Percentiles rank a stretch among this genome's conserved stretches.
Conservation (phyloP, 2,329 filamentous ascomycete species). For the Trichoderma semiorbis region DNA sequence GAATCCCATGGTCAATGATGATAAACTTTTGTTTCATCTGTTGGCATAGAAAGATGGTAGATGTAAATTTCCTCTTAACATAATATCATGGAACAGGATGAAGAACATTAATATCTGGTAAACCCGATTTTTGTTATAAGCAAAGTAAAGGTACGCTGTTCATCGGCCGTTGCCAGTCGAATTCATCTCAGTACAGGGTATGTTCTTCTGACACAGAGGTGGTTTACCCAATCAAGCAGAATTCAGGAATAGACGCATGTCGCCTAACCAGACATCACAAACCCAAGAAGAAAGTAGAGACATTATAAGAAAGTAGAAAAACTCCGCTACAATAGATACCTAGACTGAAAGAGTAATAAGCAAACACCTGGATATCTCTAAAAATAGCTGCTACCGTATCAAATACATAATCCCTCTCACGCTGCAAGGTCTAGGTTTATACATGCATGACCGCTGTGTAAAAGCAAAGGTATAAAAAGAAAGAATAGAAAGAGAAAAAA, state of each 20-base stretch:
- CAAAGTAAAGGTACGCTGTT: too few relatives aligned
- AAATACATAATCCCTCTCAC: constrained; percentile 9
- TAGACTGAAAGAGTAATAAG: not conserved
- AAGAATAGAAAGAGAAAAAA: not conserved
- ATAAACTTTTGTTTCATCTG: too few relatives aligned
- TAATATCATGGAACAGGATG: too few relatives aligned
- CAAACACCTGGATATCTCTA: constrained; percentile 14
- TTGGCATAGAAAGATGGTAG: too few relatives aligned
- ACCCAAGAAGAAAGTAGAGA: not conserved
- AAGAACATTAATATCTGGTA: too few relatives aligned
- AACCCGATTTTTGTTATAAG: too few relatives aligned
- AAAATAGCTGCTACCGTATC: constrained; percentile 3
- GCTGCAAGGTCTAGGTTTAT: constrained; percentile 11
- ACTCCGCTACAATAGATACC: not conserved
- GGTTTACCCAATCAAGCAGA: not conserved
- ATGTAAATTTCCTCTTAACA: too few relatives aligned
- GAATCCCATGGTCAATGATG: too few relatives aligned
- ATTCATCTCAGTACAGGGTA: not conserved
- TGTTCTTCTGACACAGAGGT: not conserved
- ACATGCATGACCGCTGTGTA: constrained; percentile 9
- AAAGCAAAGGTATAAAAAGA: not conserved
- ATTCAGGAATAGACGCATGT: not conserved
- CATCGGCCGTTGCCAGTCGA: too few relatives aligned
- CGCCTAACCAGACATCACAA: not conserved
- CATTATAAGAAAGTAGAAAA: not conserved